Conservation (phyloP, 2,329 filamentous ascomycete species). For the Botrytis byssoidea region DNA sequence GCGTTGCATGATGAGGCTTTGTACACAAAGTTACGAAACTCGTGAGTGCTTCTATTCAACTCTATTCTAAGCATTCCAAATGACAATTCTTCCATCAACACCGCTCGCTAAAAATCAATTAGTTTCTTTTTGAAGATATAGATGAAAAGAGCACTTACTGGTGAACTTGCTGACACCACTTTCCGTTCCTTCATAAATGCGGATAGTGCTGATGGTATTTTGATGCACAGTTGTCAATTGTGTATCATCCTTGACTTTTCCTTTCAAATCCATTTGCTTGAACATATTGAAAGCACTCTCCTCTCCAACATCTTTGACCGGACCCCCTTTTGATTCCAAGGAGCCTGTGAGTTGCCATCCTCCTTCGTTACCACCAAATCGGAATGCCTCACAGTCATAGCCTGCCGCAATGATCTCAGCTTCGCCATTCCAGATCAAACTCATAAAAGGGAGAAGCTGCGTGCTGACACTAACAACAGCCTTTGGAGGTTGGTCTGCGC, state of each 20-base stretch:
- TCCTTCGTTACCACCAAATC: conserved; percentile 72
- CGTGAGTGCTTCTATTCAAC: conserved; percentile 22
- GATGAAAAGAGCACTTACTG: conserved; percentile 58
- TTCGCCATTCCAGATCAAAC: conserved; percentile 88
- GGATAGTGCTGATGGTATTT: conserved; percentile 87
- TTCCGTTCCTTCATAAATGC: conserved; percentile 67
- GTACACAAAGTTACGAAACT: conserved; percentile 18
- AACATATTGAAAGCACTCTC: conserved; percentile 98
- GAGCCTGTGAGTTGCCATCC: conserved; percentile 86
- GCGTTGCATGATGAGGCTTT: conserved; percentile 1
- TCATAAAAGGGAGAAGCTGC: conserved; percentile 88
- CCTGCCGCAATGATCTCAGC: conserved; percentile 93
- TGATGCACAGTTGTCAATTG: conserved; percentile 95
- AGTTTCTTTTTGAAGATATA: conserved; percentile 35
- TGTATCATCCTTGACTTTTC: conserved; percentile 86
- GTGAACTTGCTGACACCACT: conserved; percentile 75
- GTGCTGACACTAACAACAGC: conserved; percentile 90
- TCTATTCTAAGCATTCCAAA: conserved; percentile 63
- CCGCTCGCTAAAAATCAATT: conserved; percentile 61
- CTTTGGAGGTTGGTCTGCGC: conserved; percentile 82
- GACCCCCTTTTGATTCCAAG: conserved; percentile 65
- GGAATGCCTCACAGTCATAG: conserved; percentile 86
- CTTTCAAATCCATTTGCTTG: conserved; percentile 96
- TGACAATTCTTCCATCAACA: conserved; percentile 77
- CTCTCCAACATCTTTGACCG: conserved; percentile 61